These are phyloP conservation scores for Trifolium dubium DNA, from an alignment of 306 rosid species.

Conservation along the genomic window DNA sequence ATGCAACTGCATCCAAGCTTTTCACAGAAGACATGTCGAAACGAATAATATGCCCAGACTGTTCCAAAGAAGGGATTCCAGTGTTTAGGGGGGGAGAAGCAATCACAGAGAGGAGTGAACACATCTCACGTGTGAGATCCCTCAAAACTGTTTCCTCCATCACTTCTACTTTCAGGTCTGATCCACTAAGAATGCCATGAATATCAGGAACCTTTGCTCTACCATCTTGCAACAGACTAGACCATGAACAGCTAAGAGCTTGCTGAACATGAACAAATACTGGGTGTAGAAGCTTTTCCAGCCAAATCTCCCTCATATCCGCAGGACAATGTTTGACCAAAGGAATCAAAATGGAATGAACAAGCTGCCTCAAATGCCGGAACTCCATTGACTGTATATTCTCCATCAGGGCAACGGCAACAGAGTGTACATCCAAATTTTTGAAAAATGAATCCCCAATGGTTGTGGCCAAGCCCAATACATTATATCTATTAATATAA, in stretches of 20 bases:
- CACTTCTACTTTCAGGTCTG: constrained; percentile 91
- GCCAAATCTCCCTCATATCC: constrained; percentile 89
- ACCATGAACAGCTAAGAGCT: constrained; percentile 83
- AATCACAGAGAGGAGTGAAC: constrained; percentile 71
- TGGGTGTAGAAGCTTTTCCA: constrained; percentile 85
- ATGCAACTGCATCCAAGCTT: constrained; percentile 69
- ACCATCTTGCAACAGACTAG: constrained; percentile 82
- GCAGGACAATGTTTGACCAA: constrained; percentile 80
- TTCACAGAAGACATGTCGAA: constrained; percentile 66
- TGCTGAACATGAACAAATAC: constrained; percentile 73
- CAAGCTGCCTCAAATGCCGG: constrained; percentile 91
- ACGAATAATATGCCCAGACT: constrained; percentile 80
- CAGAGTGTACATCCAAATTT: constrained; percentile 66
- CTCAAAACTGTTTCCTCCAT: constrained; percentile 92
- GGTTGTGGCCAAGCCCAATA: constrained; percentile 89
- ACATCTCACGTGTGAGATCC: constrained; percentile 86
- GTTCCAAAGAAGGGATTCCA: constrained; percentile 86
- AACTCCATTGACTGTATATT: constrained; percentile 94
- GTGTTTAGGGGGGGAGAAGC: constrained; percentile 78
- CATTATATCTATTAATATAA: constrained; percentile 69
- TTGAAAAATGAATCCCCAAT: constrained; percentile 83
- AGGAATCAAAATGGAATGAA: constrained; percentile 83
- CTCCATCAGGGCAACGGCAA: constrained; percentile 81
- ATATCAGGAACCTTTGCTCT: constrained; percentile 93
- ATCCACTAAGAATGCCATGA: constrained; percentile 65